phyloP scores from a whole-genome alignment of 2,329 filamentous ascomycete genomes.

The Ascochyta lentis region DNA sequence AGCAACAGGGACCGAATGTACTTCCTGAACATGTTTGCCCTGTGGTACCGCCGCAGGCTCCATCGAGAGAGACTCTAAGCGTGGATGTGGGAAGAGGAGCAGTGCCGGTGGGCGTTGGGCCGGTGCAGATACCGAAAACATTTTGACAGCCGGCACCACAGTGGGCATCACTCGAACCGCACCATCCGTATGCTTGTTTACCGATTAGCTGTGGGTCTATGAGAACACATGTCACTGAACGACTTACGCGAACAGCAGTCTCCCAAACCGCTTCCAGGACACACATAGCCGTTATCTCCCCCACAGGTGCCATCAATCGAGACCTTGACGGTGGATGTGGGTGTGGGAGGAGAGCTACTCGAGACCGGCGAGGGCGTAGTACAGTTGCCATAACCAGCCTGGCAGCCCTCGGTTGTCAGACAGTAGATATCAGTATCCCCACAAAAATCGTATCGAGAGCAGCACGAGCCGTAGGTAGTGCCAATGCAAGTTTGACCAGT shows the following conservation, averaged over 20 bases:
- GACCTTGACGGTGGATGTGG: conserved; percentile 13
- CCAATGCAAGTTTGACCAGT: conserved; percentile 16
- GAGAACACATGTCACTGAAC: background rate
- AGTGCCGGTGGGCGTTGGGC: conserved; percentile 13
- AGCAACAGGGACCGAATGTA: conserved; percentile 14
- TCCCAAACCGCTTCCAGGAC: conserved; percentile 22
- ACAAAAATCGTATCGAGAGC: conserved; percentile 47
- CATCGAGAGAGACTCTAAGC: conserved; percentile 5
- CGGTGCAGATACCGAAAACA: conserved; percentile 18
- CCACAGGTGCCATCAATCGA: conserved; percentile 23
- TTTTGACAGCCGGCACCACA: conserved; percentile 20
- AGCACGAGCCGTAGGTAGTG: conserved; percentile 16
- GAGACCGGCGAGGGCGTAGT: conserved; percentile 5
- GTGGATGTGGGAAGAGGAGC: conserved; percentile 22
- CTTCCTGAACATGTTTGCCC: conserved; percentile 17
- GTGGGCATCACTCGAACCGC: conserved; percentile 10
- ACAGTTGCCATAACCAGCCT: conserved; percentile 35
- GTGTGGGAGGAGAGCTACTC: conserved; percentile 7
- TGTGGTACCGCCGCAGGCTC: conserved; percentile 14
- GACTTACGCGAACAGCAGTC: conserved; percentile 27
- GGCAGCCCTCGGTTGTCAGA: conserved; percentile 31
- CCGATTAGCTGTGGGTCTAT: background rate
- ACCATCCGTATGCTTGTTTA: conserved; percentile 20
- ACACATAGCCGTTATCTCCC: conserved; percentile 19
- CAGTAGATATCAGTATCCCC: conserved; percentile 35